Evolutionary conservation across 2,329 filamentous ascomycete genomes (phyloP).

Genomic region (Corniculantispora saksenae): DNA sequence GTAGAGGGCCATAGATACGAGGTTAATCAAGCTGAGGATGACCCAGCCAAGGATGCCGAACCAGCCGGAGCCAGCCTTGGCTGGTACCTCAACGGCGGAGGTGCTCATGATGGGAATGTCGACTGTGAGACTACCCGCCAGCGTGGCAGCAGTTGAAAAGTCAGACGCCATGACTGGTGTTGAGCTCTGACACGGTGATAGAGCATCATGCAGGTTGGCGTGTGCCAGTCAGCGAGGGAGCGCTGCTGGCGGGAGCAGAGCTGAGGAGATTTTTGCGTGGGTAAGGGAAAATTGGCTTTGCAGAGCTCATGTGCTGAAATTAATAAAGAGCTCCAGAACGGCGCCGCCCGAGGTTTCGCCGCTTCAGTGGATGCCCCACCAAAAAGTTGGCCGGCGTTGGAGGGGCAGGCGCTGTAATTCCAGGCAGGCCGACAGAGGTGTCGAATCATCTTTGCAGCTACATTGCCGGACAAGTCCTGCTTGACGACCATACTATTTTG

Average conservation of each 20-base stretch:
- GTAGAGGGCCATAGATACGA: conserved; percentile 64
- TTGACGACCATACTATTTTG: not conserved
- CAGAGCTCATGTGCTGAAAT: conserved; percentile 2
- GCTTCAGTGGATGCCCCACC: conserved; percentile 13
- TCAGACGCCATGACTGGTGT: conserved; percentile 44
- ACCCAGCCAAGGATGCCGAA: conserved; percentile 57
- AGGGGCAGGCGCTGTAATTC: conserved; percentile 14
- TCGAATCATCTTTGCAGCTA: not conserved
- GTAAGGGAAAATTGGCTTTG: conserved; percentile 16
- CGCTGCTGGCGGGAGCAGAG: not conserved
- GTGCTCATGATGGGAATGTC: conserved; percentile 40
- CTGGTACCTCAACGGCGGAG: conserved; percentile 35
- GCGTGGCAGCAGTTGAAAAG: conserved; percentile 38
- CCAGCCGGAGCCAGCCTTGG: conserved; percentile 52
- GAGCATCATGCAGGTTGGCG: conserved; percentile 38
- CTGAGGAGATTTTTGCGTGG: conserved; percentile 19
- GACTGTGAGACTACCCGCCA: conserved; percentile 34
- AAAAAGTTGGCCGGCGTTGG: conserved; percentile 12
- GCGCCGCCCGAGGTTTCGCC: conserved; percentile 18
- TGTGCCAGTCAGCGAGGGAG: conserved; percentile 12
- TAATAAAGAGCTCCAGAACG: not conserved
- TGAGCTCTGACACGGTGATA: conserved; percentile 32
- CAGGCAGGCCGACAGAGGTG: not conserved
- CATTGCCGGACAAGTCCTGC: not conserved
- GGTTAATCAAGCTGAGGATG: conserved; percentile 55